A percentile compares a stretch with the other conserved stretches of the same genome.
Evolutionary conservation across 2,329 filamentous ascomycete genomes (phyloP).

Genomic region (Diaporthe longicolla): DNA sequence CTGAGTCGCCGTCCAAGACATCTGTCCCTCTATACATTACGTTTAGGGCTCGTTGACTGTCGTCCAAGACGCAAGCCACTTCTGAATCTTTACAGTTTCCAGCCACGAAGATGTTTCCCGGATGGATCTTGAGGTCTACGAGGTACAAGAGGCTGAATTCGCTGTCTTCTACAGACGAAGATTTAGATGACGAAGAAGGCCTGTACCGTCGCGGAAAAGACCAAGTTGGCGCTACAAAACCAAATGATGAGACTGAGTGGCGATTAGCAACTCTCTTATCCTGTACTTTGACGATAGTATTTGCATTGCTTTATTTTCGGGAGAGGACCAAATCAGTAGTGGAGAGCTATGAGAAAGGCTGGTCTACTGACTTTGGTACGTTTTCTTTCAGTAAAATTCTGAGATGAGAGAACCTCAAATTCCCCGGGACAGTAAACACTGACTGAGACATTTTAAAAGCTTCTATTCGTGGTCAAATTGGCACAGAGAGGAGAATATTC

Average conservation of each 20-base stretch:
- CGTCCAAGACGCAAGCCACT: neutral
- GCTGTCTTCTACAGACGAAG: neutral
- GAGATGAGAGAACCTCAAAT: neutral
- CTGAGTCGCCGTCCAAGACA: neutral
- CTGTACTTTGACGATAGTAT: neutral
- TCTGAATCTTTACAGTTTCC: neutral
- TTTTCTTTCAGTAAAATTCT: neutral
- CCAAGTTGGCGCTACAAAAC: neutral
- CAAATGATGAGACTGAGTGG: neutral
- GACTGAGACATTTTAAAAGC: neutral
- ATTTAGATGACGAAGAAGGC: neutral
- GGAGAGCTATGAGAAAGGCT: neutral
- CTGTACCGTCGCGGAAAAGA: neutral
- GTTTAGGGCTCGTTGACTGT: neutral
- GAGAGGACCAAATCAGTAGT: neutral
- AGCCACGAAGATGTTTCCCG: neutral
- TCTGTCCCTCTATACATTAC: neutral
- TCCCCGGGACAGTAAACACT: neutral
- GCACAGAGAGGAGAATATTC: neutral
- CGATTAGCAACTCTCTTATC: neutral
- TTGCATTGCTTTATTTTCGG: slow-evolving; percentile 1
- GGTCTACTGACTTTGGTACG: slow-evolving; percentile 8
- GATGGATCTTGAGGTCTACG: neutral
- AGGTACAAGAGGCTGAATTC: neutral
- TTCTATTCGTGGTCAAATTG: slow-evolving; percentile 1